Evolutionary conservation across 768 basidiomycete species (phyloP), one percentile per base, ranked within the genome.

Genomic region (Albatrellus ellisii): DNA sequence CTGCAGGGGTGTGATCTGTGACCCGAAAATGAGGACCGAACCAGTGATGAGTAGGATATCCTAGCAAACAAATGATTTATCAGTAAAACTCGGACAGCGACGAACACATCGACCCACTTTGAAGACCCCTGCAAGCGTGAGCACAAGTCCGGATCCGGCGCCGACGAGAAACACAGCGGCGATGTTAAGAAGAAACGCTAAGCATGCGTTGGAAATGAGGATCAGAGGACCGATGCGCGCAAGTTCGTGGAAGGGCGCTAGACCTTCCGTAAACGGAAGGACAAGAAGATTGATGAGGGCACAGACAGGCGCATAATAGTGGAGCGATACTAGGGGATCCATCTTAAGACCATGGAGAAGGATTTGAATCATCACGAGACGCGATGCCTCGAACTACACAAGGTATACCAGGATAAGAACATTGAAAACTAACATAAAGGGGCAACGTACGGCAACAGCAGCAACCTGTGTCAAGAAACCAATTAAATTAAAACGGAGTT

Each of bases 231-330:
- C 60, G 18, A 59, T 35, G 20, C 69, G 62, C 20, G 63, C 61
- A 33, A 89, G 62, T 36, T 77, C 80, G 50, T 74, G 73, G 67
- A 98, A 88, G 0, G 94, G 94, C 6, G 71, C 82, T 10, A 85
- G 62, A 1, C 94, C 90, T 59, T 98, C 94, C 0, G 88, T 92
- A 66, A 97, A 87, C 6, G 91, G 90, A 15, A 98, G 62, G 48
- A 94, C 67, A 41, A 74, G 57, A 18, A 89, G 72, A 60, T 95
- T 97, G 66, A 98, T 85, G 46, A 67, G 59, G 0, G 94, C 90
- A 59, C 94, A 98, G 39, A 97, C 87, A 11, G 91, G 91, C 8
- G 92, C 91, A 56, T 91, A 95, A 66, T 94, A 97, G 66, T 98
- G 87, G 39, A 98, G 62, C 5, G 91, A 95, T 17, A 90, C 86